These are phyloP conservation scores for Triangularia setosa DNA, from an alignment of 2,329 filamentous ascomycete species.

Conservation along the genomic window DNA sequence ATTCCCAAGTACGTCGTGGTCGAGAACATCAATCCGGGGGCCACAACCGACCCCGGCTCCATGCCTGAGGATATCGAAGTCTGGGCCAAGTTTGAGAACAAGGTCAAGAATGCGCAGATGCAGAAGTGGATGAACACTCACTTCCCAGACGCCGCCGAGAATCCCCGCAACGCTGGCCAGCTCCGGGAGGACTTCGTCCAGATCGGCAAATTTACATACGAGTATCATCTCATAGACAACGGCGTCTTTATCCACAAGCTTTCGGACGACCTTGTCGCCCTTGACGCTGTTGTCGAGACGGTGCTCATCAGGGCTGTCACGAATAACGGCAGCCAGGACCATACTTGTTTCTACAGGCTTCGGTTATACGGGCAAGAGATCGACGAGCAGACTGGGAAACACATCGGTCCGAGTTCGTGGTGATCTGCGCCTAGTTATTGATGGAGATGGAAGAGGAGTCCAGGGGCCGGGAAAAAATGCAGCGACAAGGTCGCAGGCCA, in stretches of 20 bases:
- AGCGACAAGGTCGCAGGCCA: background rate
- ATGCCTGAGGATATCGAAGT: constrained; percentile 68
- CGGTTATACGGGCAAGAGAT: constrained; percentile 48
- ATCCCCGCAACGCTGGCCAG: constrained; percentile 8
- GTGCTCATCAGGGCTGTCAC: constrained; percentile 52
- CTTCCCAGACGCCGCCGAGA: constrained; percentile 34
- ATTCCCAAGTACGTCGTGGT: constrained; percentile 66
- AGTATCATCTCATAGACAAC: constrained; percentile 40
- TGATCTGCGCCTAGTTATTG: background rate
- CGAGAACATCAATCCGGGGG: constrained; percentile 64
- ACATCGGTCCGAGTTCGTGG: background rate
- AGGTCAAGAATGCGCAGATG: constrained; percentile 37
- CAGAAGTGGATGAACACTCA: constrained; percentile 41
- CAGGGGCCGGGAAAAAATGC: background rate
- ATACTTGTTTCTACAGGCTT: constrained; percentile 65
- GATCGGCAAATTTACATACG: constrained; percentile 54
- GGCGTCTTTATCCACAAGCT: constrained; percentile 51
- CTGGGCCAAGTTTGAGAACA: constrained; percentile 57
- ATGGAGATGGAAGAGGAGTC: background rate
- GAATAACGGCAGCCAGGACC: constrained; percentile 55
- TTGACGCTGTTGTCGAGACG: constrained; percentile 47
- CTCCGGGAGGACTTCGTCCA: constrained; percentile 43
- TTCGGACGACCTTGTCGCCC: constrained; percentile 44
- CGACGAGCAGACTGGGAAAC: background rate
- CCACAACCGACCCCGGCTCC: constrained; percentile 57